phyloP scores from a whole-genome alignment of 2,329 filamentous ascomycete species.

The Sporothrix inflata region DNA sequence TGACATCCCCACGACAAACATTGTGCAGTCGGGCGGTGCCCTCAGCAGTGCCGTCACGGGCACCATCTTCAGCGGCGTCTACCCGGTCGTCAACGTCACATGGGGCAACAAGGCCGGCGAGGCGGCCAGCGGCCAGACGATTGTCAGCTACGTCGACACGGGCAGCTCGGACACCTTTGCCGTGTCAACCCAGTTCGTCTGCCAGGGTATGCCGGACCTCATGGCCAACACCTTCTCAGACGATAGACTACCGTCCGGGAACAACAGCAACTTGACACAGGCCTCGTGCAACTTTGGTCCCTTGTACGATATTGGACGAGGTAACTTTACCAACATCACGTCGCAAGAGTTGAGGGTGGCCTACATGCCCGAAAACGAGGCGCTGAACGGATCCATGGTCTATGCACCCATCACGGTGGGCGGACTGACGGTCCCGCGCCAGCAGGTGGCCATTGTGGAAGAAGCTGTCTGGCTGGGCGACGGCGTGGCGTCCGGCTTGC shows the following conservation, averaged over 20 bases:
- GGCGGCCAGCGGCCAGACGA: conserved; percentile 26
- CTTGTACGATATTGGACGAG: conserved; percentile 33
- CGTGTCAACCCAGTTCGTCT: conserved; percentile 23
- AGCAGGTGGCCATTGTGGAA: conserved; percentile 53
- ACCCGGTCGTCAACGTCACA: conserved; percentile 33
- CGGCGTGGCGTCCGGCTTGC: conserved; percentile 49
- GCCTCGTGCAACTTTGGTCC: conserved; percentile 33
- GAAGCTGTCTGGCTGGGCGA: conserved; percentile 50
- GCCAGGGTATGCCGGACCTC: neutral
- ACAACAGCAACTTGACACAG: conserved; percentile 11
- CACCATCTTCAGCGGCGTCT: conserved; percentile 1
- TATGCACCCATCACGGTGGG: conserved; percentile 49
- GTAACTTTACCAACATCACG: conserved; percentile 44
- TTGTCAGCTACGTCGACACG: conserved; percentile 34
- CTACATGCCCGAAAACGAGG: conserved; percentile 49
- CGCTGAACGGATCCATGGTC: conserved; percentile 45
- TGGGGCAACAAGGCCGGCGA: conserved; percentile 26
- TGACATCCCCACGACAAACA: neutral
- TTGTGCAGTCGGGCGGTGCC: neutral
- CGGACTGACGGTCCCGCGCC: conserved; percentile 48
- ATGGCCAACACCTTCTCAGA: neutral
- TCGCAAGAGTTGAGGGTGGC: conserved; percentile 48
- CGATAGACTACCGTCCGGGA: neutral
- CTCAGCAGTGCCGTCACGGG: neutral
- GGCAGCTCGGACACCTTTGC: conserved; percentile 30